These are phyloP conservation scores for Eucalyptus erythrocorys DNA, from an alignment of 345 rosid species.

Conservation along the genomic window DNA sequence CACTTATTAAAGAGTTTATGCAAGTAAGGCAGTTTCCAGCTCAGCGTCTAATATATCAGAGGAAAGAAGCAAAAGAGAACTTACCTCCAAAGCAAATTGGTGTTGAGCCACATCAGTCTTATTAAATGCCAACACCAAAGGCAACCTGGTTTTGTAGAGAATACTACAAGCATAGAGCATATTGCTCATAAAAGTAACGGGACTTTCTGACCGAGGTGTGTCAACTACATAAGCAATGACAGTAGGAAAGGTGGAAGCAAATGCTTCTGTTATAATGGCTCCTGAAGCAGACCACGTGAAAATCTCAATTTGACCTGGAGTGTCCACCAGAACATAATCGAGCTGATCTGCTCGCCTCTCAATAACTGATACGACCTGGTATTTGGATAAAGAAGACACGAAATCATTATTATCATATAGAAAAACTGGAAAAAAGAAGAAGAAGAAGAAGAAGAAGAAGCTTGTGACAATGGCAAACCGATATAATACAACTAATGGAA, in stretches of 20 bases:
- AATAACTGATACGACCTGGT: slow-evolving; percentile 1
- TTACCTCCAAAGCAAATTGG: slow-evolving; percentile 13
- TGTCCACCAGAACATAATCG: slow-evolving; percentile 16
- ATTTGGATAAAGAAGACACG: not conserved
- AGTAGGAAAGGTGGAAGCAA: slow-evolving; percentile 13
- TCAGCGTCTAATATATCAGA: not conserved
- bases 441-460: not conserved
- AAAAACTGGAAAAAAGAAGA: not conserved
- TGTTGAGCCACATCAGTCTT: slow-evolving; percentile 23
- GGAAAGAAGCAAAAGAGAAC: not conserved
- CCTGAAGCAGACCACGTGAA: slow-evolving; percentile 17
- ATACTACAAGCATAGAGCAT: slow-evolving; percentile 45
- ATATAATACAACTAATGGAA: not conserved
- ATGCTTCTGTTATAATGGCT: slow-evolving; percentile 13
- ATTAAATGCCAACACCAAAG: slow-evolving; percentile 31
- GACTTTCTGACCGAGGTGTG: slow-evolving; percentile 33
- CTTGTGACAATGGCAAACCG: not conserved
- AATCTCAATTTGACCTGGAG: slow-evolving; percentile 16
- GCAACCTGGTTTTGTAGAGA: slow-evolving; percentile 32
- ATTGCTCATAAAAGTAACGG: slow-evolving; percentile 38
- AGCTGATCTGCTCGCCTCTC: slow-evolving; percentile 13
- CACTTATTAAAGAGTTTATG: not conserved
- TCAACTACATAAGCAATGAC: slow-evolving; percentile 34
- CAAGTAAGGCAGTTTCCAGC: not conserved
- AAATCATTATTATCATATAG: not conserved